Evolutionary conservation across 164 flowering plant species (phyloP), one percentile per base, ranked within the genome.

Genomic region (Magnolia officinalis): DNA sequence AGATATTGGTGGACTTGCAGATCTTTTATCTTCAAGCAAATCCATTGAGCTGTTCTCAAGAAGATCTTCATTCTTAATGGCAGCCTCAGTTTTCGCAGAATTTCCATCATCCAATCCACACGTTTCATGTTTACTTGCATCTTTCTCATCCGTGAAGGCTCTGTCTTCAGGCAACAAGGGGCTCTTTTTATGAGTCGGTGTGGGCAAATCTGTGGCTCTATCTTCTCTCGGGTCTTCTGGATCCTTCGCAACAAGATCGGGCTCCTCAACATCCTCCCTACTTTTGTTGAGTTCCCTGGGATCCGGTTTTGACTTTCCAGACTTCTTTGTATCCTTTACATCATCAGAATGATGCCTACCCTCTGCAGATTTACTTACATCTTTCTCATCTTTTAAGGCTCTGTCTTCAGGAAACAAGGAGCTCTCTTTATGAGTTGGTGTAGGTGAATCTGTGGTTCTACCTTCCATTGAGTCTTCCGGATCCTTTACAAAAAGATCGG

Each of bases 201-300:
- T 14, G 0, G 77, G 63, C 7, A 59, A 49, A 71, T 51, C 74
- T n/a, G 73, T 50, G 24, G 52, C 65, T 52, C 49, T 73, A 37
- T 74, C 82, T 73, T 77, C 77, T 63, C 64, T 72, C 63, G 50
- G 20, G 45, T 69, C 64, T 74, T 29, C 70, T 21, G 65, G 67
- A n/a, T 84, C 76, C 69, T 55, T 76, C 50, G 66, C 50, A 49
- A 64, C 49, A 4, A 20, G 67, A 67, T 76, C 76, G 20, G 29
- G 68, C 61, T 74, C 80, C 61, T 49, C 63, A 45, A 37, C 21
- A n/a, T 18, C 55, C 50, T 74, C 76, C 26, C n/a, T 63, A 19
- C 37, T 63, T n/a, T 74, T 64, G 18, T 74, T 50, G 18, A 19
- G 71, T 13, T 59, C 63, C 63, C 16, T 29, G 49, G 37, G 31